phyloP scores from a whole-genome alignment of 768 basidiomycete genomes.

The Macrocybe gigantea region DNA sequence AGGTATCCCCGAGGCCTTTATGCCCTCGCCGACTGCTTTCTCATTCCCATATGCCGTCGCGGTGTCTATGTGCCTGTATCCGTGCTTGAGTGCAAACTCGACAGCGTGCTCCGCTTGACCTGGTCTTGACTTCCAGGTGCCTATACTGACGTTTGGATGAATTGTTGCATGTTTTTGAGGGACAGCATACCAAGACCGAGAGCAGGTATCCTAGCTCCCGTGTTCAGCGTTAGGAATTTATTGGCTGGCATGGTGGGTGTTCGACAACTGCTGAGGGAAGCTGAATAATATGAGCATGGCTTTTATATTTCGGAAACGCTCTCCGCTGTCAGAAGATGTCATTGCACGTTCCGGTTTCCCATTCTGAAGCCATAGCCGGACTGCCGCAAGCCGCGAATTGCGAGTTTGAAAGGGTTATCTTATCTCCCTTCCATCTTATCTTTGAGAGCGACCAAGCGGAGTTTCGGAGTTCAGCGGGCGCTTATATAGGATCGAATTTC shows the following conservation, averaged over 20 bases:
- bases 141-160: conserved; percentile 21
- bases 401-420: too few relatives aligned
- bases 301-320: background rate
- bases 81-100: conserved; percentile 62
- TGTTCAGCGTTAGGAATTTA: conserved; percentile 59
- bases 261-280: background rate
- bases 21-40: conserved; percentile 75
- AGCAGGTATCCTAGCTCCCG: conserved; percentile 71
- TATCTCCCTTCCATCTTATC: too few relatives aligned
- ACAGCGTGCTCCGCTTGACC: conserved; percentile 74
- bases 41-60: conserved; percentile 72
- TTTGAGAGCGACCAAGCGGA: too few relatives aligned
- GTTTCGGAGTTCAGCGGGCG: background rate
- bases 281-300: background rate
- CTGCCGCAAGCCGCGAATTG: too few relatives aligned
- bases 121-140: conserved; percentile 75
- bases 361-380: too few relatives aligned
- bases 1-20: conserved; percentile 67
- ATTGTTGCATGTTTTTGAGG: background rate
- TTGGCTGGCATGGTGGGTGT: conserved; percentile 41
- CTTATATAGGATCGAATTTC: background rate
- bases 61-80: conserved; percentile 72
- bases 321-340: background rate
- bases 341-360: too few relatives aligned
- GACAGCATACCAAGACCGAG: conserved; percentile 52